Conservation (phyloP, 176 grass and related monocot genomes). For the Sorghum bicolor region Sorghum_bicolor_NCBIv3 NC_012871.2:7094001-7094500, state of each 20-base stretch:
- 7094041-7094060: constrained; percentile 80
- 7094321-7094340: constrained; percentile 67
- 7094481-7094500: neutral
- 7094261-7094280: neutral
- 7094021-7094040: constrained; percentile 35
- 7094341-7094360: constrained; percentile 92
- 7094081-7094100: constrained; percentile 87
- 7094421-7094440: constrained; percentile 98
- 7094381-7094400: constrained; percentile 95
- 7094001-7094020: constrained; percentile 8
- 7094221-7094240: constrained; percentile 91
- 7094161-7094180: constrained; percentile 64
- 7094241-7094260: constrained; percentile 49
- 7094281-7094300: neutral
- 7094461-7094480: constrained; percentile 57
- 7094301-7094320: constrained; percentile 14
- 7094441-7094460: constrained; percentile 95
- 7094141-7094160: constrained; percentile 54
- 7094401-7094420: constrained; percentile 79
- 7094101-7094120: constrained; percentile 86
- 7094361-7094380: constrained; percentile 97
- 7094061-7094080: constrained; percentile 80
- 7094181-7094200: constrained; percentile 89
- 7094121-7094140: constrained; percentile 83
- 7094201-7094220: constrained; percentile 86